Conservation (phyloP, 106 monocot genomes). For the Allium sativum region DNA sequence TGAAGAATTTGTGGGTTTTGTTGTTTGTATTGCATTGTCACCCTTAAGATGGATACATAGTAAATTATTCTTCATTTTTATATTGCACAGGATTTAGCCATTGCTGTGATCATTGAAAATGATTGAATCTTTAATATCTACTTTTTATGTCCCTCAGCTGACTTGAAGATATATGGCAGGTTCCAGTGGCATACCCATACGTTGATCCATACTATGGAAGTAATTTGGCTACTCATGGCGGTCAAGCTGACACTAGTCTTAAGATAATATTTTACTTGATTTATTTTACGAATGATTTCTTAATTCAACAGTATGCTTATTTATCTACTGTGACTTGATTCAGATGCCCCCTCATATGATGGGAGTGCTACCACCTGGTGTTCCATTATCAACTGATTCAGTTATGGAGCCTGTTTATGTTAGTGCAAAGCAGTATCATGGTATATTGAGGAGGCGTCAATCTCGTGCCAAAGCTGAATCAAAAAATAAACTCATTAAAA, state of each 20-base stretch:
- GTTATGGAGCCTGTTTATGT: slow-evolving; percentile 58
- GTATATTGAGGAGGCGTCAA: slow-evolving; percentile 46
- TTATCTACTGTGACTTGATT: background rate
- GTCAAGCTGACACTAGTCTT: slow-evolving; percentile 19
- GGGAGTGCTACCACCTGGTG: slow-evolving; percentile 30
- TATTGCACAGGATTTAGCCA: background rate
- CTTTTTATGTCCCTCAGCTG: slow-evolving; percentile 8
- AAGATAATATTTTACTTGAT: too few relatives aligned
- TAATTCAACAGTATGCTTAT: too few relatives aligned
- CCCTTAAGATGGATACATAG: background rate
- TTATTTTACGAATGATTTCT: too few relatives aligned
- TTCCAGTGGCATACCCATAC: slow-evolving; percentile 33
- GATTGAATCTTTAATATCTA: slow-evolving; percentile 2
- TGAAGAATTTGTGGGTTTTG: background rate
- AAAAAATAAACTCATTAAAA: slow-evolving; percentile 46
- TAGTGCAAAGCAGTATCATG: slow-evolving; percentile 60
- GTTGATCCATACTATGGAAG: slow-evolving; percentile 48
- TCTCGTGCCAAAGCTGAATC: slow-evolving; percentile 71
- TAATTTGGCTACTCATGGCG: slow-evolving; percentile 35
- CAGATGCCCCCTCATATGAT: slow-evolving; percentile 45
- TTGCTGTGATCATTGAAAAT: background rate
- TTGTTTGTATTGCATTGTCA: background rate
- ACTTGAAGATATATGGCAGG: slow-evolving; percentile 23
- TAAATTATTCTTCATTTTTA: background rate
- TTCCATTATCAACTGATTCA: slow-evolving; percentile 46